Evolutionary conservation across 2,329 filamentous ascomycete species (phyloP).

Genomic region (Phoma sp.): DNA sequence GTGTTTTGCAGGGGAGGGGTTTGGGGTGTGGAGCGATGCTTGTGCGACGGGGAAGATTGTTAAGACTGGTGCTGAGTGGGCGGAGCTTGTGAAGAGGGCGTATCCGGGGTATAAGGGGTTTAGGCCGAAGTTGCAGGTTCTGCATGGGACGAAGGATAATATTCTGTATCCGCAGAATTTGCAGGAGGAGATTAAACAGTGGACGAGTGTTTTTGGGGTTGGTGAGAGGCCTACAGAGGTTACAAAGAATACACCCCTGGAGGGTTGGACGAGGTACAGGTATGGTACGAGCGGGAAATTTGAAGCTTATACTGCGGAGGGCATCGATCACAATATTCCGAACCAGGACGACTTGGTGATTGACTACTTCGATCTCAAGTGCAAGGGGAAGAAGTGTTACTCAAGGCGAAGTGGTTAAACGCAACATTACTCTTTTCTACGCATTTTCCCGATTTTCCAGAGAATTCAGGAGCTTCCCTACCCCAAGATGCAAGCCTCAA

Average conservation of each 20-base stretch:
- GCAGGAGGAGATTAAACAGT: constrained; percentile 44
- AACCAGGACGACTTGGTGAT: constrained; percentile 41
- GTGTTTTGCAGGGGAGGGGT: constrained; percentile 42
- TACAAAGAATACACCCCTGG: constrained; percentile 34
- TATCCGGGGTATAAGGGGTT: constrained; percentile 40
- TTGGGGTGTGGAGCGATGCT: constrained; percentile 38
- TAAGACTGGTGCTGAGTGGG: constrained; percentile 41
- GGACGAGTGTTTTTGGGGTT: constrained; percentile 40
- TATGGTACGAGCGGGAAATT: constrained; percentile 36
- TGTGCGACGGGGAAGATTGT: constrained; percentile 42
- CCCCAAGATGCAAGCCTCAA: neutral
- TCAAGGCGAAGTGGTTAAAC: constrained; percentile 19
- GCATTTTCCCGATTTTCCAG: no score
- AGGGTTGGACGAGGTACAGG: constrained; percentile 37
- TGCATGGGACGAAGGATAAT: constrained; percentile 37
- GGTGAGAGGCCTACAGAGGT: constrained; percentile 30
- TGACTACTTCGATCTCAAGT: constrained; percentile 41
- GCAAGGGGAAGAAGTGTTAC: constrained; percentile 25
- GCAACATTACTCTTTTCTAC: no score
- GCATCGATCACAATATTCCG: constrained; percentile 40
- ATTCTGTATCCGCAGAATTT: constrained; percentile 41
- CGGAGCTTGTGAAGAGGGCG: constrained; percentile 33
- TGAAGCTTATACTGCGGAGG: constrained; percentile 40
- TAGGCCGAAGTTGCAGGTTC: constrained; percentile 41
- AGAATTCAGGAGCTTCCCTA: no score